Base-by-base conservation (phyloP, 257 asterid genomes). In the Solanum chmielewskii region DNA sequence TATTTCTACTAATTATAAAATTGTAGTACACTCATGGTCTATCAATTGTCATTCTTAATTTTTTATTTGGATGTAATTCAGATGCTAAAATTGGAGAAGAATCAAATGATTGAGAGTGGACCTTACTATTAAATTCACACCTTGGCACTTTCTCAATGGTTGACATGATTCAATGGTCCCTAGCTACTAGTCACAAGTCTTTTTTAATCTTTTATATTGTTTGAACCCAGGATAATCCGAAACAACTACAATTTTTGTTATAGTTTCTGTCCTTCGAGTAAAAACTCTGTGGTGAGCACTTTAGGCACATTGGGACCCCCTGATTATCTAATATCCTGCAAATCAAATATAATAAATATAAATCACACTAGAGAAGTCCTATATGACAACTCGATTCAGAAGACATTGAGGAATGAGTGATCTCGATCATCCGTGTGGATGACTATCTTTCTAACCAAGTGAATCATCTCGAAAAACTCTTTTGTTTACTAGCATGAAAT, bases 111-210 rank as follows among this genome's bases (percentile, higher is more conserved):
- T 35, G 47, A 4, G 5, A 35, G 16, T 9, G 44, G 47, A 27
- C 47, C 80, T 68, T 35, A 35, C 27, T 73, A 35, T 9, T 73
- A 35, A 35, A 35, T 73, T 73, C 80, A 73, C 29, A 73, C 20
- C 80, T 35, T 73, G 80, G 80, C 80, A 73, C 41, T 73, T 73
- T 35, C 80, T 35, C 47, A 73, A 12, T 73, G 80, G 15, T 73
- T 35, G 80, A 20, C 29, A 47, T 73, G 80, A 16, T 20, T 73
- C 14, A 73, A 73, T 73, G 80, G 80, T 35, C 80, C 80, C 80
- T 35, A 35, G 10, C 62, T 52, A 52, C 45, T 16, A 71, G 15
- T 71, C 7, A 33, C 78, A 71, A 33, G 27, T 35, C 15, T 71
- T 71, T 33, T 31, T 49, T 49, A 14, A 11, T 15, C 3, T 29